Evolutionary conservation across 108 stramenopile genomes (phyloP).

Genomic region (Skeletonema menzelii): DNA sequence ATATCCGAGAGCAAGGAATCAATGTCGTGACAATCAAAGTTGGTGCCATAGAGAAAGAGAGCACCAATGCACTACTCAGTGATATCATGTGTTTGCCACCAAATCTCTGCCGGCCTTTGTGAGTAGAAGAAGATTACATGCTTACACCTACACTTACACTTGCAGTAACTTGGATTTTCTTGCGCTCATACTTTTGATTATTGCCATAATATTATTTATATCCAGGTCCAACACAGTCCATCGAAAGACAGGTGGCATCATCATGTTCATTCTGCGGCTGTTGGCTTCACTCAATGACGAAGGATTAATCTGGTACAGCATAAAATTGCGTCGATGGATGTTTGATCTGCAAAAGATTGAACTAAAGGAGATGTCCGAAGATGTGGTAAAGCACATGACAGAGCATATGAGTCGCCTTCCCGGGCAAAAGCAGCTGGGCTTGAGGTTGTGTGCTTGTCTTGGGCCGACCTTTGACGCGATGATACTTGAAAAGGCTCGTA

Average conservation of each 20-base stretch:
- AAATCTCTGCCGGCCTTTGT: constrained; percentile 19
- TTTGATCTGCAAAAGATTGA: constrained; percentile 52
- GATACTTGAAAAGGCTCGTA: constrained; percentile 9
- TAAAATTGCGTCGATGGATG: constrained; percentile 52
- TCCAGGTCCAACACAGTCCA: constrained; percentile 13
- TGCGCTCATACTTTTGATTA: neutral
- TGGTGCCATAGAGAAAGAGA: constrained; percentile 33
- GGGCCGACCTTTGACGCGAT: constrained; percentile 48
- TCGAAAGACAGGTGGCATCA: constrained; percentile 29
- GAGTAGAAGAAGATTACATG: neutral
- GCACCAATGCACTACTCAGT: constrained; percentile 16
- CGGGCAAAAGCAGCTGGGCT: constrained; percentile 35
- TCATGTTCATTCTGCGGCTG: constrained; percentile 25
- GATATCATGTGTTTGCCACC: constrained; percentile 29
- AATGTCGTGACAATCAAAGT: constrained; percentile 15
- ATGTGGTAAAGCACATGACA: constrained; percentile 48
- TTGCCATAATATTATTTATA: neutral
- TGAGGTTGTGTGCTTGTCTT: constrained; percentile 56
- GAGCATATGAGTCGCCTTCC: constrained; percentile 37
- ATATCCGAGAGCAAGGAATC: constrained; percentile 20
- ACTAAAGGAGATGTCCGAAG: constrained; percentile 19
- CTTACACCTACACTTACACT: neutral
- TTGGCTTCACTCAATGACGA: constrained; percentile 55
- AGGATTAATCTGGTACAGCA: constrained; percentile 50
- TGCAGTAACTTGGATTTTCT: neutral